Evolutionary conservation across 73 alveolate species (phyloP).

Genomic region (Paramecium sexaurelia): DNA sequence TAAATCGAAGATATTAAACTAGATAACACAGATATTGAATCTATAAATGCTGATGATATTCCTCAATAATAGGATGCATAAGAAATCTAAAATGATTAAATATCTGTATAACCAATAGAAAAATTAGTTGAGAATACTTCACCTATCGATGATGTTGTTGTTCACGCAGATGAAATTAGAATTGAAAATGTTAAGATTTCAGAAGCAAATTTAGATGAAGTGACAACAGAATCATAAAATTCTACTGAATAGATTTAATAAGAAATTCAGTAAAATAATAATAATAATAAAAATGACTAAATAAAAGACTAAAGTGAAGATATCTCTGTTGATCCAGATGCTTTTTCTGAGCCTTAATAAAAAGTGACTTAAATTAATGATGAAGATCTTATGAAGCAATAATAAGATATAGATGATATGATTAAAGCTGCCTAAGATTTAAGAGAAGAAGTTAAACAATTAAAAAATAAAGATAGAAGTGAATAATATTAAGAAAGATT

Average conservation of each 20-base stretch:
- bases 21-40: neutral
- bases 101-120: neutral
- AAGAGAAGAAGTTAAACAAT: neutral
- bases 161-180: neutral
- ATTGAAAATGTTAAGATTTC: conserved; percentile 9
- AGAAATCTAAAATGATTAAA: neutral
- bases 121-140: neutral
- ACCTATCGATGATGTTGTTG: neutral
- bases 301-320: neutral
- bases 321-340: neutral
- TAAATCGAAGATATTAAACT: neutral
- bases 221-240: neutral
- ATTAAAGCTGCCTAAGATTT: neutral
- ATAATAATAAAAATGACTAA: neutral
- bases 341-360: conserved; percentile 18
- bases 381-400: neutral
- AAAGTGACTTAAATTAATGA: neutral
- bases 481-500: neutral
- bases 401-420: neutral
- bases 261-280: neutral
- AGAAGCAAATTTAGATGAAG: neutral
- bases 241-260: no score
- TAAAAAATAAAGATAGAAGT: neutral
- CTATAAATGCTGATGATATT: neutral
- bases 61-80: neutral